Percentiles rank a stretch among this genome's conserved stretches.
phyloP scores from a whole-genome alignment of 1,284 basidiomycete genomes.

The Marasmius fiardii region DNA sequence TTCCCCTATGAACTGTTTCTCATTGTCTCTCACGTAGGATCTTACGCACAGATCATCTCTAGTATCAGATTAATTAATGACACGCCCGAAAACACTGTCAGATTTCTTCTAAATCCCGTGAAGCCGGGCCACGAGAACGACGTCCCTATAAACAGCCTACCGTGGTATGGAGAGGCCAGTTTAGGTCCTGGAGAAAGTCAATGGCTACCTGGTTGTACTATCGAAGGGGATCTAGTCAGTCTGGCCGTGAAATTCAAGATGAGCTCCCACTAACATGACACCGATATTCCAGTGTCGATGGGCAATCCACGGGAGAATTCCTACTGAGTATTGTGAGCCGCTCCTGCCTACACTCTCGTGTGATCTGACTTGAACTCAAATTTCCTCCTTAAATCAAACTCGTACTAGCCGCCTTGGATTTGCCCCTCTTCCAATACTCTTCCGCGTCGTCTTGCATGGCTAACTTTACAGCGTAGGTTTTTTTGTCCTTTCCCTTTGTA shows the following conservation, averaged over 20 bases:
- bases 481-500: not conserved
- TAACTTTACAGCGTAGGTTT: not conserved
- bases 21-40: too few species aligned
- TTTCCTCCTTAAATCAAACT: not conserved
- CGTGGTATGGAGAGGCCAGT: too few species aligned
- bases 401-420: not conserved
- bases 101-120: not conserved
- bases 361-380: too few species aligned
- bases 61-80: not conserved
- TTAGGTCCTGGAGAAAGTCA: not conserved
- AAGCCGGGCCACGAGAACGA: not conserved
- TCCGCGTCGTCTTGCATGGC: not conserved
- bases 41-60: not conserved
- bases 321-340: too few species aligned
- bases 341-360: too few species aligned
- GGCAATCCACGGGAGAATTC: not conserved
- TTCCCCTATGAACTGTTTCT: too few species aligned
- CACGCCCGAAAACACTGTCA: not conserved
- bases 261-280: too few species aligned
- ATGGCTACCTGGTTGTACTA: not conserved
- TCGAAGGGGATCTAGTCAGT: too few species aligned
- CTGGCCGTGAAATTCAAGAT: too few species aligned
- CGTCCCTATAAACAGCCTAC: not conserved
- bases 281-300: not conserved
- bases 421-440: not conserved